These are phyloP conservation scores for Tolypocladium sp. DNA, from an alignment of 2,329 filamentous ascomycete species.

Conservation along the genomic window DNA sequence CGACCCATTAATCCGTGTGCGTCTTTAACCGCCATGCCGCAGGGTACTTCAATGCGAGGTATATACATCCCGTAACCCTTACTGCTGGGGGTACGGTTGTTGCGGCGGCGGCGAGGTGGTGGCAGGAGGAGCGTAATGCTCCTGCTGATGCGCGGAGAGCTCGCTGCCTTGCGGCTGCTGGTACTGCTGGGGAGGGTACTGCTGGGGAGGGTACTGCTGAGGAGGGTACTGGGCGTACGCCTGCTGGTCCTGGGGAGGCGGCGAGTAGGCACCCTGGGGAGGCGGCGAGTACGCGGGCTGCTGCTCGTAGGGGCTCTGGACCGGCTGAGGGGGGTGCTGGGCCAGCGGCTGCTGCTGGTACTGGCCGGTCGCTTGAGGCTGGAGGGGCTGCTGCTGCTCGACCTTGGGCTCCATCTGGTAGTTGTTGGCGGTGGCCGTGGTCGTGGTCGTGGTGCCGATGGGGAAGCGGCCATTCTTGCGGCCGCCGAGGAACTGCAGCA, in stretches of 20 bases:
- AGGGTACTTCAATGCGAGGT: neutral
- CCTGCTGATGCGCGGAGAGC: neutral
- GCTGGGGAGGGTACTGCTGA: constrained; percentile 8
- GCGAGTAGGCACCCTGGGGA: constrained; percentile 10
- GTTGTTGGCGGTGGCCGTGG: constrained; percentile 6
- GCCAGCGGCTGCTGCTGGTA: constrained; percentile 8
- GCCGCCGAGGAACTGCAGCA: constrained; percentile 23
- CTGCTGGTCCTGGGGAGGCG: constrained; percentile 14
- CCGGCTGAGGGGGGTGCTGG: constrained; percentile 9
- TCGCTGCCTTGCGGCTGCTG: constrained; percentile 7
- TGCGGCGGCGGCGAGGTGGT: neutral
- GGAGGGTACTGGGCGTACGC: constrained; percentile 6
- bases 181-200: constrained; percentile 10
- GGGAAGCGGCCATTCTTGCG: constrained; percentile 28
- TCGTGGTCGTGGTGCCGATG: constrained; percentile 4
- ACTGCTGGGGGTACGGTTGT: constrained; percentile 2
- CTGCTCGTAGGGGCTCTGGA: constrained; percentile 18
- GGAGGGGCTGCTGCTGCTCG: constrained; percentile 13
- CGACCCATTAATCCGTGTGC: neutral
- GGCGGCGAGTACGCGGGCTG: constrained; percentile 14
- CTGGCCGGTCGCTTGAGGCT: constrained; percentile 8
- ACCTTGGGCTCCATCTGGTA: constrained; percentile 25
- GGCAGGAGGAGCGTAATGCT: neutral
- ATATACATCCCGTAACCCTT: neutral
- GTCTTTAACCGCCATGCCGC: neutral